These are phyloP conservation scores for Neurospora sp. DNA, from an alignment of 495 filamentous ascomycete species.

Conservation along the genomic window DNA sequence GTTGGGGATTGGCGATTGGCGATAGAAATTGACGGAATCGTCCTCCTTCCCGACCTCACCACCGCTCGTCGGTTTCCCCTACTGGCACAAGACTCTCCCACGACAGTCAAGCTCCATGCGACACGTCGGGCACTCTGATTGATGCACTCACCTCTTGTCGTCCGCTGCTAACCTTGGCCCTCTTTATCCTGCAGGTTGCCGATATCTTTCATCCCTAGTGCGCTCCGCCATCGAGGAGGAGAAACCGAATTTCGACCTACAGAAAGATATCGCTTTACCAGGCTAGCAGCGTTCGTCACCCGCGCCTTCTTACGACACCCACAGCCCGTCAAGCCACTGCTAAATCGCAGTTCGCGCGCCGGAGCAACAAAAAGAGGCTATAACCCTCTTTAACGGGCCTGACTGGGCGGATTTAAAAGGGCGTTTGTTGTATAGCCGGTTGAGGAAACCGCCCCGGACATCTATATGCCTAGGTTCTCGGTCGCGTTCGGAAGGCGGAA, in stretches of 20 bases:
- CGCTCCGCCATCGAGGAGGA: neutral
- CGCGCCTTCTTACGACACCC: neutral
- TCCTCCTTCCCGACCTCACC: neutral
- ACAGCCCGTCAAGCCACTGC: neutral
- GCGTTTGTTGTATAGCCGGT: slow-evolving; percentile 6
- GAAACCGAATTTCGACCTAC: neutral
- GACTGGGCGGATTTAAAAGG: slow-evolving; percentile 5
- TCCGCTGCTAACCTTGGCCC: neutral
- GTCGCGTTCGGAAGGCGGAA: slow-evolving; percentile 40
- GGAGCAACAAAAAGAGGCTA: neutral
- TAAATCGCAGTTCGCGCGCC: neutral
- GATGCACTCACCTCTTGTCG: neutral
- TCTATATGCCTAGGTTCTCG: slow-evolving; percentile 45
- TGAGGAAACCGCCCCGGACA: slow-evolving; percentile 16
- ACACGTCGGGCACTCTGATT: slow-evolving; percentile 5
- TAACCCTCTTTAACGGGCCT: neutral
- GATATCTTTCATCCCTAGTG: neutral
- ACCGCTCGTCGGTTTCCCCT: neutral
- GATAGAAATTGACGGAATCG: neutral
- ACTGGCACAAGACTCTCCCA: neutral
- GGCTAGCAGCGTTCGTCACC: neutral
- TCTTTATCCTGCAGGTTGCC: neutral
- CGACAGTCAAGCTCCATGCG: neutral
- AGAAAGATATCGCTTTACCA: neutral
- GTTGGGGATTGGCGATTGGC: neutral